Conservation (phyloP, 2,329 filamentous ascomycete genomes). For the Hyphodiscus sp. region DNA sequence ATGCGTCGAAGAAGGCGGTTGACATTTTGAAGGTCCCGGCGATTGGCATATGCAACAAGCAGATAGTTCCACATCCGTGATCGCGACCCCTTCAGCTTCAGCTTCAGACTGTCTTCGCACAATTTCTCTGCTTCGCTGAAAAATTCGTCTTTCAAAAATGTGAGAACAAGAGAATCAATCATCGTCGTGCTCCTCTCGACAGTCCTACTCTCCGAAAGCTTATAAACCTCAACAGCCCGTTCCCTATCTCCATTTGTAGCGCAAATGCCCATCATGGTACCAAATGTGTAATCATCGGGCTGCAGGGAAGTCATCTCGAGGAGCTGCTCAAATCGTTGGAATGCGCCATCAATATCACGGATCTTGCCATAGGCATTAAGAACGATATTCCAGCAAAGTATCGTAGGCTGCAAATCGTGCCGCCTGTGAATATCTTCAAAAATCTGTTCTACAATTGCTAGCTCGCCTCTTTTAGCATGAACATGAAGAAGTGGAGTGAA, state of each 20-base stretch:
- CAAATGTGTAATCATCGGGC: conserved; percentile 61
- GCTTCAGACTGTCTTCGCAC: conserved; percentile 47
- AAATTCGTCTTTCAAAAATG: conserved; percentile 53
- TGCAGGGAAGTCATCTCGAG: conserved; percentile 35
- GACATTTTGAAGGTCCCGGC: conserved; percentile 49
- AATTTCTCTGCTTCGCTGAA: conserved; percentile 51
- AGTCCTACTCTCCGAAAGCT: conserved; percentile 48
- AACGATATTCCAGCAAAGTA: conserved; percentile 67
- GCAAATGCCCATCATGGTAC: conserved; percentile 66
- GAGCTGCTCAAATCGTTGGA: conserved; percentile 58
- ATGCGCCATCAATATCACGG: conserved; percentile 59
- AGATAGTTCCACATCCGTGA: conserved; percentile 74
- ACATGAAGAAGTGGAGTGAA: conserved; percentile 60
- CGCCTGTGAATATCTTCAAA: conserved; percentile 55
- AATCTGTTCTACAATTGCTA: conserved; percentile 49
- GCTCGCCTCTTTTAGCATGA: conserved; percentile 62
- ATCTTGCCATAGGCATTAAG: conserved; percentile 63
- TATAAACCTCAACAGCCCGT: conserved; percentile 58
- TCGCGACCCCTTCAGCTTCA: conserved; percentile 43
- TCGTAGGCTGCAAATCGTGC: conserved; percentile 50
- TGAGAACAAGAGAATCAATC: conserved; percentile 59
- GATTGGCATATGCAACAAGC: conserved; percentile 60
- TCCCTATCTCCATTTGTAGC: conserved; percentile 67
- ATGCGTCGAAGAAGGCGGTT: conserved; percentile 50
- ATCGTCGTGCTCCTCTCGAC: conserved; percentile 51